phyloP scores from a whole-genome alignment of 2,329 filamentous ascomycete genomes.

The Aureobasidium sp. region DNA sequence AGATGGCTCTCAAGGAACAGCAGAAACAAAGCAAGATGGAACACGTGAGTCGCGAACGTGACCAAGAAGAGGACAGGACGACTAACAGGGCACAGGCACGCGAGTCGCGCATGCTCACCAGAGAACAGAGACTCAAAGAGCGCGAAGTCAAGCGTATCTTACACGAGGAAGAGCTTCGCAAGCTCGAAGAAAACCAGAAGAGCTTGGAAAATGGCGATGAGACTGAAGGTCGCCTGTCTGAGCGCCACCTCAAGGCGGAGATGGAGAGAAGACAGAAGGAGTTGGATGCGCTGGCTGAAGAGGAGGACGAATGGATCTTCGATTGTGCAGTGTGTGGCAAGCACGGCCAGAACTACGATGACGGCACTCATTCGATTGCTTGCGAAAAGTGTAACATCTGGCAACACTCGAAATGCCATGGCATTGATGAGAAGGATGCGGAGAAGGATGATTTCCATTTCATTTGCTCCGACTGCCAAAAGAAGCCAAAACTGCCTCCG shows the following conservation, averaged over 20 bases:
- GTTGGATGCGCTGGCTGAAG: slow-evolving; percentile 59
- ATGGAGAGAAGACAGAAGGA: slow-evolving; percentile 74
- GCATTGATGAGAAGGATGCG: slow-evolving; percentile 68
- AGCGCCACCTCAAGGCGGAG: slow-evolving; percentile 72
- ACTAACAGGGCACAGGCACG: slow-evolving; percentile 51
- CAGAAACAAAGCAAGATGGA: slow-evolving; percentile 59
- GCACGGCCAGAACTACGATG: slow-evolving; percentile 81
- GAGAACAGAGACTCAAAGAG: slow-evolving; percentile 79
- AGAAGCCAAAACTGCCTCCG: slow-evolving; percentile 56
- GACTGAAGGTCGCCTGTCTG: slow-evolving; percentile 53
- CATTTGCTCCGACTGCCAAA: slow-evolving; percentile 70
- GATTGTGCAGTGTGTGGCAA: slow-evolving; percentile 84
- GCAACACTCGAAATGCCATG: slow-evolving; percentile 92
- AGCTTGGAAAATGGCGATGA: slow-evolving; percentile 35
- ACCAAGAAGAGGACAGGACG: background rate
- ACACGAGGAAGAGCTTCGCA: slow-evolving; percentile 75
- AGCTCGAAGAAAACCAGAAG: slow-evolving; percentile 68
- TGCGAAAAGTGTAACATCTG: slow-evolving; percentile 93
- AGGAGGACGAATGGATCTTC: slow-evolving; percentile 85
- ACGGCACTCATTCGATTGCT: slow-evolving; percentile 86
- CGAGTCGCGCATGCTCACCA: slow-evolving; percentile 70
- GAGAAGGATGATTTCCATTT: slow-evolving; percentile 84
- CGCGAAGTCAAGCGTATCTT: slow-evolving; percentile 75
- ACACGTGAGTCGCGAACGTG: slow-evolving; percentile 36
- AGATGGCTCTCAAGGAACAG: slow-evolving; percentile 53